Base-by-base conservation (phyloP, 208 protist species). In the Acanthamoeba healyi region DNA sequence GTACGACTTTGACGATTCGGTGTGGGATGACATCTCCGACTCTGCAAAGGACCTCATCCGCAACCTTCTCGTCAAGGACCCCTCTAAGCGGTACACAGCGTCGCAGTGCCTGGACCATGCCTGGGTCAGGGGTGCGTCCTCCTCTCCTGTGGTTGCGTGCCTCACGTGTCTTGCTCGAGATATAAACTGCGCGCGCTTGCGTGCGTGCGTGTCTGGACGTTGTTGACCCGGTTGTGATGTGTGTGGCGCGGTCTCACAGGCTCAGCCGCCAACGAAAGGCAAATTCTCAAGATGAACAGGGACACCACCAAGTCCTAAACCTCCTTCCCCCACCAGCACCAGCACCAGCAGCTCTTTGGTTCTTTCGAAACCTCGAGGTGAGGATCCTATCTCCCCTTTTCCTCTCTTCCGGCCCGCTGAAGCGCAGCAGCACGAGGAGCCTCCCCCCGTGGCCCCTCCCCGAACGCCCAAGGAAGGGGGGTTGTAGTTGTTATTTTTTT, bases 11-110 rank as follows among this genome's bases (percentile, higher is more conserved):
- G 88, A 91, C 36, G 95, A 91, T 34, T 70, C 92, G 2, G 94
- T 94, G 36, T 97, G 95, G 95, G 74, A 61, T 26, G 36, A 65
- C 26, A 92, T 97, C 19, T 58, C 36, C 63, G 65, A 93, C 63
- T 93, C 94, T 9, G 94, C 96, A 14, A 97, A 97, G 54, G 95
- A 98, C 81, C 95, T 98, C 51, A 96, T 98, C 61, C 67, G 67
- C 61, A 46, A 96, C 26, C 92, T 98, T 14, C 92, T 98, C 19
- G 89, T 95, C 40, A 82, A 96, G 15, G 94, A 97, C 61, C 90
- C 96, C 22, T 49, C 54, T 2, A 89, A 96, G 67, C 61, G 97
- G 36, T 82, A 96, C 34, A 94, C 95, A 58, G 96, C 96, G 1
- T 5, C 46, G 2, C 86, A 95, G 74, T 96, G 96, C 14, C 94